These are phyloP conservation scores for Jamesozyma jinghongensis DNA, from an alignment of 805 yeast species.

Conservation along the genomic window DNA sequence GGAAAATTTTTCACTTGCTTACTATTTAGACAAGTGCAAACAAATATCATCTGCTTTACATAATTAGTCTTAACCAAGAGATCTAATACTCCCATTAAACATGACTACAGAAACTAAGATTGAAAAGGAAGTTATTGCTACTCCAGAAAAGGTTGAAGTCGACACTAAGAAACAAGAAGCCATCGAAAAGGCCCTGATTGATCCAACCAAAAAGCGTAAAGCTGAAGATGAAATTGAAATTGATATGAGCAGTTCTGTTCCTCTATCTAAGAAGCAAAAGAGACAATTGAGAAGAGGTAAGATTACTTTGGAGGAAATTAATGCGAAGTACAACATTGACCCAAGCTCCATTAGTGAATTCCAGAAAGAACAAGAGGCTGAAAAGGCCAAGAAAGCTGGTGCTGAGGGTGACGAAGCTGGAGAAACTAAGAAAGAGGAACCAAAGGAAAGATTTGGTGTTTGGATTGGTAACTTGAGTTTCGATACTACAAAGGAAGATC, in stretches of 20 bases:
- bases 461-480: slow-evolving; percentile 94
- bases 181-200: slow-evolving; percentile 27
- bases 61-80: background rate
- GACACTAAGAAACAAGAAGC: slow-evolving; percentile 19
- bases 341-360: slow-evolving; percentile 30
- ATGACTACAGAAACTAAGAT: background rate
- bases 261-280: slow-evolving; percentile 85
- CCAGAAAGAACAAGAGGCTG: slow-evolving; percentile 31
- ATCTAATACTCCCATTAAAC: background rate
- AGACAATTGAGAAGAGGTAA: slow-evolving; percentile 77
- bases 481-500: slow-evolving; percentile 69
- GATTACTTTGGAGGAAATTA: slow-evolving; percentile 47
- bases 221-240: slow-evolving; percentile 54
- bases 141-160: slow-evolving; percentile 6
- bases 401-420: slow-evolving; percentile 17
- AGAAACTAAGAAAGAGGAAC: slow-evolving; percentile 28
- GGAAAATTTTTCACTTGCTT: slow-evolving; percentile 1
- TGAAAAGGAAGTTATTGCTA: background rate
- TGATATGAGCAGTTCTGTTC: slow-evolving; percentile 60
- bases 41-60: background rate
- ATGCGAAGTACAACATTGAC: slow-evolving; percentile 33
- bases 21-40: background rate
- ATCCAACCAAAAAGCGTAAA: slow-evolving; percentile 31
- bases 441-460: slow-evolving; percentile 58
- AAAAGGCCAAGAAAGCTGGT: slow-evolving; percentile 11